Evolutionary conservation across 1,284 basidiomycete species (phyloP), one percentile per base, ranked within the genome.

Genomic region (Lentinula novae-zelandiae): DNA sequence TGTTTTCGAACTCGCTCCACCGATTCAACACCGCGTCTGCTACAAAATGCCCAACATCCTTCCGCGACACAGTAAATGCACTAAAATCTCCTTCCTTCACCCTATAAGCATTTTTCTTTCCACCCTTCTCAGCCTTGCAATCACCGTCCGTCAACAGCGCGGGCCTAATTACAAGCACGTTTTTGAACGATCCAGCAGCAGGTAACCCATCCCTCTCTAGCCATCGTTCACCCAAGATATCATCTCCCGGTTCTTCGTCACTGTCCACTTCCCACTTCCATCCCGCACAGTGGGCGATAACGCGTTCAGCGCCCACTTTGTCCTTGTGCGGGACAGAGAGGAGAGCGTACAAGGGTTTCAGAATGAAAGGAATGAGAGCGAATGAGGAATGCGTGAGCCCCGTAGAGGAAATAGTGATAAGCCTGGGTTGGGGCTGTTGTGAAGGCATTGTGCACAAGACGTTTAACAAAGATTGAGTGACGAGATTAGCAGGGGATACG

Each of bases 21-120:
- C 78, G 67, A 57, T 71, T 70, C 20, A 82, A 40, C 15, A 79
- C 70, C 1, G 73, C 75, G 61, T 86, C 79, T 1, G 76, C 80
- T n/a, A 89, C 67, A 67, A 88, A 89, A 72, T 89, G 85, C 1
- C 80, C 84, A 0, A 85, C 79, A 68, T 90, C 88, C 66, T 75
- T 76, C 66, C 87, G 75, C 42, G 85, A 86, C 8, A 90, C 70
- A n/a, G 78, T 81, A 67, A 80, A 89, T 1, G 76, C 72, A 0
- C 68, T 75, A 0, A 68, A 74, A 33, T 74, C 72, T 5, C 70
- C 70, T 17, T 57, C 59, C 36, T 51, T 53, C n/a, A 84, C 82
- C 0, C 67, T 62, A 42, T 64, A 64, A 20, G 66, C 70, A 10
- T 69, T 57, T 38, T 53, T 27, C 27, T 27, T 48, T 36, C 44